A percentile compares a stretch with the other conserved stretches of the same genome.
phyloP scores from a whole-genome alignment of 192 early-diverging fungal species.

The Linnemannia elongata region DNA sequence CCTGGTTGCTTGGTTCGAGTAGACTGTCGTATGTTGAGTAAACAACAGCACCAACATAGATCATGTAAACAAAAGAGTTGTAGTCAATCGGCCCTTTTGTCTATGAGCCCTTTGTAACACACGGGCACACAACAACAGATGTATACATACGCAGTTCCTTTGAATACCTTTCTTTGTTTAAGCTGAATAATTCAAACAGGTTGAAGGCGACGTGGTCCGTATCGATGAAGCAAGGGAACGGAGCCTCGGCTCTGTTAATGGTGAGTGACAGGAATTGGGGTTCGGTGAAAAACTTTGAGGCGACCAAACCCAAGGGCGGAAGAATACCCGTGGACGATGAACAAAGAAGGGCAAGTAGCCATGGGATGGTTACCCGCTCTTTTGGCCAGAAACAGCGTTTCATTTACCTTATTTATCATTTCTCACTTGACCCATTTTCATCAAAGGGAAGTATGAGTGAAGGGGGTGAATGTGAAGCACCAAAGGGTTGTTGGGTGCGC shows the following conservation, averaged over 20 bases:
- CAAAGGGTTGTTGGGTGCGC: no score
- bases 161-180: not conserved
- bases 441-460: not conserved
- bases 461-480: no score
- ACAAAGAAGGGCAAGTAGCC: not conserved
- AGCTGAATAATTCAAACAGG: not conserved
- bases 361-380: not conserved
- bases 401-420: not conserved
- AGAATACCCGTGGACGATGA: not conserved
- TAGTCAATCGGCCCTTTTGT: conserved; percentile 5
- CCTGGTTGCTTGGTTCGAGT: not conserved
- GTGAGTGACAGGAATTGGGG: not conserved
- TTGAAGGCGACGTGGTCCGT: not conserved
- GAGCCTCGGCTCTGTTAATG: not conserved
- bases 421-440: not conserved
- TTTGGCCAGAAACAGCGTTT: conserved; percentile 1
- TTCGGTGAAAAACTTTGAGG: not conserved
- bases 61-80: not conserved
- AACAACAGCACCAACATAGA: not conserved
- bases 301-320: not conserved
- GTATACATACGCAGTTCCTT: not conserved
- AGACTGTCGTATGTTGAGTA: not conserved
- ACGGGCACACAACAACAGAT: not conserved
- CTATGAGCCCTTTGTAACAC: not conserved
- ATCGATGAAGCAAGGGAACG: not conserved